Base-by-base conservation (phyloP, 208 protist species). In the Acanthamoeba rhysodes region DNA sequence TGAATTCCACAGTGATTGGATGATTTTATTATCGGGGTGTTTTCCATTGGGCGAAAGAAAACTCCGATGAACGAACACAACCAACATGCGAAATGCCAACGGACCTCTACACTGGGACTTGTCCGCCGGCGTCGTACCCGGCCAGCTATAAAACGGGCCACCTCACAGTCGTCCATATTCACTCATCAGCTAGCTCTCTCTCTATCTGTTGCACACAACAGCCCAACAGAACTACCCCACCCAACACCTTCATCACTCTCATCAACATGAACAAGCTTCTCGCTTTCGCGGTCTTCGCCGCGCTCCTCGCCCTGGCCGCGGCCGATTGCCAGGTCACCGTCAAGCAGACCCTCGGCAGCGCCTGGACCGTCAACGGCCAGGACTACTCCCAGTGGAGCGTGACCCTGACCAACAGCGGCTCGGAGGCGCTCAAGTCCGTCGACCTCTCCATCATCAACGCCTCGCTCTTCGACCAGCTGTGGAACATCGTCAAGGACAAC, bases 341-440 rank as follows among this genome's bases (percentile, higher is more conserved):
- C 16, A 45, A 55, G 74, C 74, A 84, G 74, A 84, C 74, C 74
- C 74, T 84, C 20, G 74, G 34, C 24, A 84, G 74, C 74, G 22
- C 74, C 22, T 84, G 74, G 74, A 84, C 74, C 41, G 55, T 41
- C 41, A 84, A 84, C 74, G 74, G 74, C 22, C 74, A 84, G 41
- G 74, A 7, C 45, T 84, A 32, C 74, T 84, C 74, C 7, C 74
- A 84, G 74, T 84, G 74, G 74, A n/a, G n/a, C n/a, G n/a, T n/a
- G n/a, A n/a, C n/a, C n/a, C n/a, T n/a, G n/a, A n/a, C n/a, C n/a
- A n/a, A n/a, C n/a, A n/a, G n/a, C n/a, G n/a, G n/a, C n/a, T n/a
- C n/a, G n/a, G n/a, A n/a, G n/a, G n/a, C n/a, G n/a, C n/a, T n/a
- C n/a, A n/a, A n/a, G n/a, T n/a, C n/a, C 29, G 74, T 84, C 24